Base-by-base conservation (phyloP, 257 asterid species). In the Solanum chilense region DNA sequence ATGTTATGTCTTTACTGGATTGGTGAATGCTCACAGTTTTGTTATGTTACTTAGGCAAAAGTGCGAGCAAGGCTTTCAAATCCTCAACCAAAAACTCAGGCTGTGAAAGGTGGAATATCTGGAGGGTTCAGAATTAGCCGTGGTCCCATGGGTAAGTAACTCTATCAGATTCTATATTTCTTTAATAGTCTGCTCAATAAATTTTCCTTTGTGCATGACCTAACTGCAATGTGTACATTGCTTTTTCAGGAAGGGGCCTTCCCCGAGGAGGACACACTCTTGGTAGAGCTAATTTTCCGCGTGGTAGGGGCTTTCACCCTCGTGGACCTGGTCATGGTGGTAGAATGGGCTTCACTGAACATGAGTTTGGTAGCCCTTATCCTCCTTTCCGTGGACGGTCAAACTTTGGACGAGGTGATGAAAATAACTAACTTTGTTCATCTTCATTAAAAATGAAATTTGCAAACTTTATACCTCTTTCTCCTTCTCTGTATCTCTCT, bases 51-150 rank as follows among this genome's bases (percentile, higher is more conserved):
- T 66, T 70, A 93, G 96, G 87, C 90, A 81, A 92, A 88, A 89
- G 93, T 93, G 77, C 92, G 93, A 82, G 94, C 90, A 14, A 91
- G 96, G 87, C 96, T 93, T 88, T 91, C 96, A 84, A 93, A 93
- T 88, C 96, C 96, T 86, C 88, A 89, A 41, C 96, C 96, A 18
- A 93, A 93, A 89, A 89, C 92, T 91, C 96, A 88, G 92, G 96
- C 96, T 37, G 90, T 93, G 39, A 93, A 92, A 93, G 94, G 93
- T 74, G 94, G 94, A 86, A 89, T 93, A 92, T 87, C 91, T 82
- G 96, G 96, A 71, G 96, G 96, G 70, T 91, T 92, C 77, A 89
- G 92, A 45, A 93, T 93, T 42, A 88, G 92, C 56, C 91, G 90
- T 83, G 88, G 93, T 33, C 45, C 86, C 87, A 85, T 90, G 52